Evolutionary conservation across 768 basidiomycete genomes (phyloP), one percentile per base, ranked within the genome.

Genomic region (Rhodotorula babjevae): DNA sequence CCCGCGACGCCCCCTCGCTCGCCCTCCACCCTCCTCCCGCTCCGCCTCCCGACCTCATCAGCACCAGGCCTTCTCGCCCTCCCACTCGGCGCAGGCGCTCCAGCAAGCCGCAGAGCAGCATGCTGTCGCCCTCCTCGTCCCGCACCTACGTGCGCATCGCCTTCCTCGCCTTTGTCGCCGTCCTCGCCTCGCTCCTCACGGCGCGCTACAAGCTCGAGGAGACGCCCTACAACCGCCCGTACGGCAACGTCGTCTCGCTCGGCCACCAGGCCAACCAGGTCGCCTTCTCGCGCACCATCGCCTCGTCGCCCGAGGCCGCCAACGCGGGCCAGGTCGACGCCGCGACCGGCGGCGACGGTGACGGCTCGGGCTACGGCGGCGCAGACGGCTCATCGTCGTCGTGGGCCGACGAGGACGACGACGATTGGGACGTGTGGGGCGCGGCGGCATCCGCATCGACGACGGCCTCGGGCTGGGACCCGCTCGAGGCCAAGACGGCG

Each of bases 121-220:
- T 72, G 71, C 66, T 72, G 1, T 67, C 71, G 0, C 71, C 71
- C 5, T 58, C 56, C 11, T 61, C 67, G 25, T 59, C 71, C 29
- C 58, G 71, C 18, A 72, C 49, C 40, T 64, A 49, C 62, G 57
- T 61, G 3, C 68, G 72, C 27, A 16, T 73, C 15, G 31, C 42
- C n/a, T 65, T 73, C 42, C 46, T 73, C 55, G 57, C 21, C 10
- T 19, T 58, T 40, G 61, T 61, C n/a, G 61, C 21, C 60, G 33
- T 71, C 55, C 27, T 68, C 55, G 57, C 67, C 8, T 65, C 59
- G 36, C 55, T 75, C 59, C 74, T 75, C 55, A 71, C 70, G 11
- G 33, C 65, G 14, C 70, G 61, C 46, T 71, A 71, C 56, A 64
- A 67, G 57, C 70, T 71, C 67, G 73, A 59, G 8, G 65, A 61